phyloP scores from a whole-genome alignment of 139 green algal species.

The Chlamydomonas sphaeroides region DNA sequence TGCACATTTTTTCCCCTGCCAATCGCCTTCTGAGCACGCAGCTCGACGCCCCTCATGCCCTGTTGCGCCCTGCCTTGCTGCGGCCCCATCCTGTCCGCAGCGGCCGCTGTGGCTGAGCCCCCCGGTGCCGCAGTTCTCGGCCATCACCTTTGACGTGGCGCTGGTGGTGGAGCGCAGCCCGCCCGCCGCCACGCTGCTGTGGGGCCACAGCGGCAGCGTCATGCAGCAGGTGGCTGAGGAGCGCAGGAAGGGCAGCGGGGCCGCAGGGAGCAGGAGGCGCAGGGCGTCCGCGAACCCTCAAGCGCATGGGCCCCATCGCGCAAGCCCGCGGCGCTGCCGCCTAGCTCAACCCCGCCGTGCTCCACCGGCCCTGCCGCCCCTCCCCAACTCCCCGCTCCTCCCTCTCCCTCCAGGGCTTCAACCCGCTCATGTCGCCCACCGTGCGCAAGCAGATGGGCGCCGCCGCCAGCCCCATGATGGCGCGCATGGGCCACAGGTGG shows the following conservation, averaged over 20 bases:
- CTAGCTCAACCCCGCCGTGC: too few species aligned
- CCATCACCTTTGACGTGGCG: slow-evolving; percentile 43
- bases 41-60: too few species aligned
- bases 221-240: slow-evolving; percentile 7
- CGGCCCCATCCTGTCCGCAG: not conserved
- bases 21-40: too few species aligned
- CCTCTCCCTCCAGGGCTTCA: slow-evolving; percentile 45
- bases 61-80: too few species aligned
- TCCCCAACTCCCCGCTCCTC: too few species aligned
- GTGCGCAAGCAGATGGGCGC: slow-evolving; percentile 43
- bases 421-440: slow-evolving; percentile 53
- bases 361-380: too few species aligned
- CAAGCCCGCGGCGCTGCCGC: too few species aligned
- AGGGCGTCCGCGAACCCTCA: too few species aligned
- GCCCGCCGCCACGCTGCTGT: slow-evolving; percentile 35
- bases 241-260: too few species aligned
- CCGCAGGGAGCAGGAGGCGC: not conserved
- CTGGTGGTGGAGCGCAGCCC: slow-evolving; percentile 35
- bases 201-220: slow-evolving; percentile 37
- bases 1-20: too few species aligned
- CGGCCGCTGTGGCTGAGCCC: slow-evolving; percentile 34
- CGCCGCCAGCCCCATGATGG: not conserved
- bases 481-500: slow-evolving; percentile 6
- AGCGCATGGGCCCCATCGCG: not conserved
- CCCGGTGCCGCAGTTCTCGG: slow-evolving; percentile 42